Evolutionary conservation across 2,329 filamentous ascomycete species (phyloP).

Genomic region (Cordyceps fumosorosea): DNA sequence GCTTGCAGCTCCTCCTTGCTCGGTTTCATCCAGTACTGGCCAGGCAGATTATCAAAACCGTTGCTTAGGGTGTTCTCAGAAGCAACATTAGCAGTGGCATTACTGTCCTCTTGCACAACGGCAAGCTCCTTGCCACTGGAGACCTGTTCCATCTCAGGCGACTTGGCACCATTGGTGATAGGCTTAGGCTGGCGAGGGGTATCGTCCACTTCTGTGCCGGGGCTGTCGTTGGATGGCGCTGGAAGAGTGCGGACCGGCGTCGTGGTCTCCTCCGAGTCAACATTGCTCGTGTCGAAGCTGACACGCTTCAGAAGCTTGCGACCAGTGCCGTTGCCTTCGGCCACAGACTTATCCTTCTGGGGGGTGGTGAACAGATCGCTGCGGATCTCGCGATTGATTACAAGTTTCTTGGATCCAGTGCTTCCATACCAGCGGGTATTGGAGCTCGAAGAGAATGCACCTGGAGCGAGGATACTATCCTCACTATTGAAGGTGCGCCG

Average conservation of each 20-base stretch:
- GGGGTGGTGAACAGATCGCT: conserved; percentile 63
- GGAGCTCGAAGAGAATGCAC: conserved; percentile 69
- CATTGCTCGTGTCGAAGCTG: conserved; percentile 72
- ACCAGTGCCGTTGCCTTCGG: conserved; percentile 33
- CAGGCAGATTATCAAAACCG: conserved; percentile 47
- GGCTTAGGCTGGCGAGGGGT: conserved; percentile 50
- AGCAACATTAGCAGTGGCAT: conserved; percentile 24
- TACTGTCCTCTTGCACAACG: conserved; percentile 67
- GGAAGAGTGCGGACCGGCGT: conserved; percentile 30
- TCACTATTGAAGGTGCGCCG: conserved; percentile 75
- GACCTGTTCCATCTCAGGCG: conserved; percentile 60
- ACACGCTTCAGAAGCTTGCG: conserved; percentile 74
- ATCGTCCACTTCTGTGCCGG: conserved; percentile 27
- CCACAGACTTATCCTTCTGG: conserved; percentile 41
- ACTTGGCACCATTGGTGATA: conserved; percentile 29
- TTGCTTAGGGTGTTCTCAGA: conserved; percentile 14
- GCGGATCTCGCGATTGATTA: conserved; percentile 82
- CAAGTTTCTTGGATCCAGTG: conserved; percentile 75
- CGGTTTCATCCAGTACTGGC: conserved; percentile 83
- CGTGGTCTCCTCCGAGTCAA: conserved; percentile 26
- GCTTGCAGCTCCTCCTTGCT: conserved; percentile 65
- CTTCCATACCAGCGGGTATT: conserved; percentile 59
- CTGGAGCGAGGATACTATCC: conserved; percentile 79
- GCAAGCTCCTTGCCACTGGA: conserved; percentile 69
- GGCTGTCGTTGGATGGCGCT: conserved; percentile 27